Evolutionary conservation across 805 yeast species (phyloP), one percentile per base, ranked within the genome.

Genomic region (Candida fluviatilis): DNA sequence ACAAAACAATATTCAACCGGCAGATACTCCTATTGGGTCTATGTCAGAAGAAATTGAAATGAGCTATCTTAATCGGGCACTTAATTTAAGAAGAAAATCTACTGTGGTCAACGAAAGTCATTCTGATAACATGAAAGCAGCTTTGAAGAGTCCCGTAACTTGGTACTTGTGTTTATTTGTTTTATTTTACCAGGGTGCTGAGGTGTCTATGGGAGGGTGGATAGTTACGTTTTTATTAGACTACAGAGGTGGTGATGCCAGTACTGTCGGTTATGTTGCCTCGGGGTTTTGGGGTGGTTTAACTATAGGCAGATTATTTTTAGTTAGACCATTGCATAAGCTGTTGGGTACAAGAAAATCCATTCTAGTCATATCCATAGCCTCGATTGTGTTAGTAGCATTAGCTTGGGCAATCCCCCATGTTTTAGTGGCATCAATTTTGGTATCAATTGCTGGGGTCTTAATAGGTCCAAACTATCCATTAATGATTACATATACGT

Each of bases 231-330:
- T 73, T 49, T 58, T 84, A 39, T 63, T 78, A 30, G 73, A 70
- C 18, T 73, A 78, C 37, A 71, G 84, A 40, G 58, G 68, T 12
- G 78, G 78, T 13, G 60, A 65, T 35, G 62, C 62, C 23, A 48
- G 62, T 1, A 54, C 62, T 15, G 74, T 78, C 51, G 83, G 88
- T 6, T 80, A 76, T 49, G 77, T 81, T 11, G 78, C 83, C 0
- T 73, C 87, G 4, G 82, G 85, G 12, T 82, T 73, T 51, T 83
- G 89, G 89, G 71, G 73, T 17, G 91, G 91, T 0, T 55, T 83
- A 15, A 79, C 89, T 0, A 43, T 72, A 12, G 91, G 91, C 0
- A 62, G 91, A 42, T 57, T 83, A 31, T 45, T 65, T 3, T 57
- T 83, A 6, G 74, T 78, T 0, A 57, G 66, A 14, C 45, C 53